Base-by-base conservation (phyloP, 257 asterid species). In the Salvia hispanica region DNA sequence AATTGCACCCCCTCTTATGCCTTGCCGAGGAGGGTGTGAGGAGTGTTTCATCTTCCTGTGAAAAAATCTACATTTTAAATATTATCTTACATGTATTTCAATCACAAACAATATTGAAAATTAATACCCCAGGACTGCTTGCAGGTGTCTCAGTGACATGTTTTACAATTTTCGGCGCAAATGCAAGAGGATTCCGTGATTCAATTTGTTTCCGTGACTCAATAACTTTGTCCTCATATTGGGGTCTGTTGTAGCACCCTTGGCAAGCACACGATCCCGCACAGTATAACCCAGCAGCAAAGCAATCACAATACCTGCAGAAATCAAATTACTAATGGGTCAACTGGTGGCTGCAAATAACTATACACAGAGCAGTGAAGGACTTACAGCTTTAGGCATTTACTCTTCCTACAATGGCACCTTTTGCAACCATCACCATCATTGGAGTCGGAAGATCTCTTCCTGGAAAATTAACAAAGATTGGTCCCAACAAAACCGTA, bases 1-100 rank as follows among this genome's bases (percentile, higher is more conserved):
- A 90, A 73, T 83, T 90, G 86, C 97, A 90, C 54, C 96, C 96
- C 67, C 87, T 78, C 84, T 83, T 88, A 77, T 84, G 97, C 79
- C 92, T 88, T 64, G 85, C 86, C 11, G 95, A 83, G 57, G 89
- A 70, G 48, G 88, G 85, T 2, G 95, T 84, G 63, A 74, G 71
- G 31, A 47, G 70, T 43, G 70, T 33, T 65, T 75, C 88, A 64
- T 76, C 80, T 67, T 76, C 88, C 96, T 90, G 84, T 56, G 58
- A 72, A 73, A 66, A 56, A 40, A 9, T 25, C 64, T 67, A 15
- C 53, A 50, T 46, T 58, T 80, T 31, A 71, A 43, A 56, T 14
- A 56, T 36, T 46, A 69, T 44, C 13, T 62, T 18, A 71, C 70
- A 43, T 33, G 47, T 34, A 44, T 56, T 62, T 53, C 36, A 52